phyloP scores from a whole-genome alignment of 1,139 yeast genomes.

The Pichia sp. region DNA sequence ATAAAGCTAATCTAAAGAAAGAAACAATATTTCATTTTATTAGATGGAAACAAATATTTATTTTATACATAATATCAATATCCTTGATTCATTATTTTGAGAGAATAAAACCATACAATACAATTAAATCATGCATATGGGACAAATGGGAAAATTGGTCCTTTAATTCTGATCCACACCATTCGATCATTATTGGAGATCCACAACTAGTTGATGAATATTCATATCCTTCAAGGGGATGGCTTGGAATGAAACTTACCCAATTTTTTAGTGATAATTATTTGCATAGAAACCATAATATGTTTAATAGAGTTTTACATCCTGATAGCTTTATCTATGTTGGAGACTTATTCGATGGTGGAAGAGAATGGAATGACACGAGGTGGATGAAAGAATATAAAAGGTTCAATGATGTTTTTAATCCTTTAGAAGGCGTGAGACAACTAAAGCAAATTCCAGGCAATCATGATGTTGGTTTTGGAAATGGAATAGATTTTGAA shows the following conservation, averaged over 20 bases:
- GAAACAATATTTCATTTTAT: not conserved
- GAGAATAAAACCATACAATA: slow-evolving; percentile 44
- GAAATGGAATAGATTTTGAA: slow-evolving; percentile 50
- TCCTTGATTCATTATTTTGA: slow-evolving; percentile 54
- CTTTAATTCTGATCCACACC: slow-evolving; percentile 39
- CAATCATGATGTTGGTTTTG: slow-evolving; percentile 94
- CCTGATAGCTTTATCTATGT: slow-evolving; percentile 76
- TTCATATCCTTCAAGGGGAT: slow-evolving; percentile 57
- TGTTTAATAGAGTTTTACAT: slow-evolving; percentile 50
- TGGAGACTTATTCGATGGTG: slow-evolving; percentile 95
- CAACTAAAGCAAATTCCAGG: slow-evolving; percentile 64
- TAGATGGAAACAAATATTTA: slow-evolving; percentile 21
- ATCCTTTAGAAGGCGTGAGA: slow-evolving; percentile 39
- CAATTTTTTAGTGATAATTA: slow-evolving; percentile 61
- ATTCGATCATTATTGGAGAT: slow-evolving; percentile 65
- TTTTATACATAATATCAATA: slow-evolving; percentile 41
- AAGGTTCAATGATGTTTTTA: slow-evolving; percentile 63
- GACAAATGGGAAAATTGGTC: slow-evolving; percentile 54
- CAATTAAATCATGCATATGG: slow-evolving; percentile 58
- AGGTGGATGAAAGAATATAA: slow-evolving; percentile 68
- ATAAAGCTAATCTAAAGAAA: not conserved
- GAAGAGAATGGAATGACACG: slow-evolving; percentile 73
- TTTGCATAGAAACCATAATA: slow-evolving; percentile 68
- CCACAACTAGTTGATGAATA: slow-evolving; percentile 55
- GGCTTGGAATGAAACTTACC: slow-evolving; percentile 40